Percentiles rank a stretch among this genome's conserved stretches.
phyloP scores from a whole-genome alignment of 345 rosid species.

The Lumnitzera littorea region DNA sequence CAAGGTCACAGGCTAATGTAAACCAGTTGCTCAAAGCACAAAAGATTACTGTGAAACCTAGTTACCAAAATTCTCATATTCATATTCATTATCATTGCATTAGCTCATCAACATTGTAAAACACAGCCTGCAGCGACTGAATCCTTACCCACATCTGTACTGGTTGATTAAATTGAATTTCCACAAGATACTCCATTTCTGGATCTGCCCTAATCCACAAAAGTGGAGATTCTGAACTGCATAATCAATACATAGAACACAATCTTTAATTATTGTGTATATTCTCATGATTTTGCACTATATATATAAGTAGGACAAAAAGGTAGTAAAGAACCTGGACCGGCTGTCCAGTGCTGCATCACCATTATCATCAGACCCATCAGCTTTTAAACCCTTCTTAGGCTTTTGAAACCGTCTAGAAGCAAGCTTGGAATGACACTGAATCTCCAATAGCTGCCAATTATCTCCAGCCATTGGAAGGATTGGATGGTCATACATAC shows the following conservation, averaged over 20 bases:
- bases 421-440: conserved; percentile 92
- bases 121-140: not conserved
- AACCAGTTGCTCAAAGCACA: not conserved
- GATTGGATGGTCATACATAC: conserved; percentile 92
- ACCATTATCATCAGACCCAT: conserved; percentile 85
- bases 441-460: conserved; percentile 96
- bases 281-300: not conserved
- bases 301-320: not conserved
- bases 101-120: not conserved
- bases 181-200: conserved; percentile 97
- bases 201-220: conserved; percentile 97
- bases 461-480: conserved; percentile 89
- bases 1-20: no score
- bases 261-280: no score
- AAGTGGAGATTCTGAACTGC: conserved; percentile 89
- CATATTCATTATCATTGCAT: not conserved
- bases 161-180: conserved; percentile 94
- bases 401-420: conserved; percentile 90
- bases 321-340: conserved; percentile 46
- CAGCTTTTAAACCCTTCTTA: conserved; percentile 87
- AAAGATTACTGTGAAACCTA: not conserved
- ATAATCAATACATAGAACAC: conserved; percentile 8
- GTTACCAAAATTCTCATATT: not conserved
- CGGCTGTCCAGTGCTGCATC: conserved; percentile 63
- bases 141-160: conserved; percentile 98